A percentile compares a stretch with the other conserved stretches of the same genome.
phyloP scores from a whole-genome alignment of 2,329 filamentous ascomycete genomes.

The Ilyonectria destructans region DNA sequence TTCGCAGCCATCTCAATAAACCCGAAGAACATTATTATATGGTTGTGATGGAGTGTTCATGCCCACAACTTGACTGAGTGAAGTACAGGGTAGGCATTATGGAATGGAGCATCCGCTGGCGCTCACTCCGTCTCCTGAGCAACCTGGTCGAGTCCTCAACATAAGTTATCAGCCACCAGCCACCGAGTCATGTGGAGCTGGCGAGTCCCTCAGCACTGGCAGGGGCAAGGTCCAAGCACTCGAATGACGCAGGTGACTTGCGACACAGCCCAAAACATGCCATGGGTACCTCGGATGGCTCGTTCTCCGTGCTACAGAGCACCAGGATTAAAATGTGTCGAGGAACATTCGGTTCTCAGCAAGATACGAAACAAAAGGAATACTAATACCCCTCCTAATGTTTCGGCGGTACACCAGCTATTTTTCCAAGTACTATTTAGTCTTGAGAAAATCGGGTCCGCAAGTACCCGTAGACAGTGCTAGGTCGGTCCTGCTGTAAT shows the following conservation, averaged over 20 bases:
- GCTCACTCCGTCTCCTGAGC: neutral
- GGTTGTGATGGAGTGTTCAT: too few relatives aligned
- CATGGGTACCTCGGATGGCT: neutral
- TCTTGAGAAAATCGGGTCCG: neutral
- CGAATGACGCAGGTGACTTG: conserved; percentile 49
- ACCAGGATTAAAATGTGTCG: neutral
- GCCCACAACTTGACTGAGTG: too few relatives aligned
- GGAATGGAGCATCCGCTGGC: neutral
- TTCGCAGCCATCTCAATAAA: too few relatives aligned
- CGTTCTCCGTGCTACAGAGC: neutral
- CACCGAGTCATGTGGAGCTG: conserved; percentile 22
- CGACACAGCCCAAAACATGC: conserved; percentile 18
- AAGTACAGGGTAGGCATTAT: neutral
- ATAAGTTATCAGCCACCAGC: conserved; percentile 3
- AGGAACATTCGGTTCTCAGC: neutral
- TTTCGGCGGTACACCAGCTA: neutral
- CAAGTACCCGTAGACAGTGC: neutral
- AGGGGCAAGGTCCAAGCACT: conserved; percentile 22
- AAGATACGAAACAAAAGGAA: neutral
- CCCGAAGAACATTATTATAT: too few relatives aligned
- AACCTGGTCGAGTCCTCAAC: neutral
- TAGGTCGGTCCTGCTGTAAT: neutral
- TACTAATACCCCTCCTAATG: neutral
- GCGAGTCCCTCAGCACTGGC: conserved; percentile 35
- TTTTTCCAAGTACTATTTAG: neutral